Percentiles rank a stretch among this genome's conserved stretches.
Conservation (phyloP, 345 rosid genomes). For the Nephelium lappaceum region DNA sequence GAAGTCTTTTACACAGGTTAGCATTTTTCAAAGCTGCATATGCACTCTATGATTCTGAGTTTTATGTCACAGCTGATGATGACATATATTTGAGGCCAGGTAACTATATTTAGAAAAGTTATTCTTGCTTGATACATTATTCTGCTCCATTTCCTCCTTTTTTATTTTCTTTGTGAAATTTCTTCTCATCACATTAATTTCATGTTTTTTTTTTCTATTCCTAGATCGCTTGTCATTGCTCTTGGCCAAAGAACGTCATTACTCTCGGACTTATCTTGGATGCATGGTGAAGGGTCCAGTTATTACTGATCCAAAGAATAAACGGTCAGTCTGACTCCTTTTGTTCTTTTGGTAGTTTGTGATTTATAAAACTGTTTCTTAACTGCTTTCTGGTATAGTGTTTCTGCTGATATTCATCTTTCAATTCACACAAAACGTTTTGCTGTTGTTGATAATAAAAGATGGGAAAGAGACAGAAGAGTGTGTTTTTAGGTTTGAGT, state of each 20-base stretch:
- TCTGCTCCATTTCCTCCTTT: background rate
- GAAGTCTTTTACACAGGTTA: slow-evolving; percentile 46
- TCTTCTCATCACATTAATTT: background rate
- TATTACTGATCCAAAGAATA: slow-evolving; percentile 81
- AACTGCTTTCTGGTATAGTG: slow-evolving; percentile 15
- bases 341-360: background rate
- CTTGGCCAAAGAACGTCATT: slow-evolving; percentile 78
- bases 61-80: slow-evolving; percentile 96
- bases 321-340: slow-evolving; percentile 57
- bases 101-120: slow-evolving; percentile 28
- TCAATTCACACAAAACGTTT: background rate
- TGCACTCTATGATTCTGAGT: slow-evolving; percentile 78
- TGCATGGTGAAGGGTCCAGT: slow-evolving; percentile 93
- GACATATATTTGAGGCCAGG: slow-evolving; percentile 95
- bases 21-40: slow-evolving; percentile 90
- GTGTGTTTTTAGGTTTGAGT: slow-evolving; percentile 1
- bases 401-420: background rate
- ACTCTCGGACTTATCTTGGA: slow-evolving; percentile 87
- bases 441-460: background rate
- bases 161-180: background rate
- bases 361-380: slow-evolving; percentile 8
- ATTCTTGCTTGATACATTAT: background rate
- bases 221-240: slow-evolving; percentile 78
- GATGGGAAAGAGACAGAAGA: background rate
- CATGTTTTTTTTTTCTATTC: slow-evolving; percentile 20